Percentiles rank a stretch among this genome's conserved stretches.
phyloP scores from a whole-genome alignment of 2,329 filamentous ascomycete species.

The Dothideomycetidae sp. region DNA sequence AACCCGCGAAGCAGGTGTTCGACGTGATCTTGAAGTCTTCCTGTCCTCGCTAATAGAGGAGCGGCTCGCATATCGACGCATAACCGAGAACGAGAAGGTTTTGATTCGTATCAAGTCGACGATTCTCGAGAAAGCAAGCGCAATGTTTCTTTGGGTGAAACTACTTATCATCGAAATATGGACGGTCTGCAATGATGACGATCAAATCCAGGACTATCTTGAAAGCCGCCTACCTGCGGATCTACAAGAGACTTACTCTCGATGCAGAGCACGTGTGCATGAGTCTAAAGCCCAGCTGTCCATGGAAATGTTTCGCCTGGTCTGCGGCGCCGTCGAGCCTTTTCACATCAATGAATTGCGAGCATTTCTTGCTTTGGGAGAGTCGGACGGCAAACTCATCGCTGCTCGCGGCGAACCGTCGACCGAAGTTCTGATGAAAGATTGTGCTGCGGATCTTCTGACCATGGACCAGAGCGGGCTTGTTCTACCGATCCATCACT shows the following conservation, averaged over 20 bases:
- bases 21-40: not conserved
- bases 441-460: slow-evolving; percentile 4
- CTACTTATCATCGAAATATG: slow-evolving; percentile 8
- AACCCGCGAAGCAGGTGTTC: not conserved
- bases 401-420: not conserved
- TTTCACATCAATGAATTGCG: slow-evolving; percentile 5
- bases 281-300: not conserved
- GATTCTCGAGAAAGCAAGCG: not conserved
- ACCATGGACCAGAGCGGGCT: not conserved
- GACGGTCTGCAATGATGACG: slow-evolving; percentile 2
- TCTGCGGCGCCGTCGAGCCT: slow-evolving; percentile 2
- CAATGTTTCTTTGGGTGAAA: slow-evolving; percentile 9
- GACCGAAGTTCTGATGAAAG: not conserved
- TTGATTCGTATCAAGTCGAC: not conserved
- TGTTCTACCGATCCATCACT: slow-evolving; percentile 8
- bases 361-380: not conserved
- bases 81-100: not conserved
- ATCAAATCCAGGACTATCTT: not conserved
- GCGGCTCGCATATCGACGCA: not conserved
- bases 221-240: not conserved
- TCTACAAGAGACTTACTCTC: slow-evolving; percentile 5
- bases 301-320: not conserved
- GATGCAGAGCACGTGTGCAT: not conserved
- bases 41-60: not conserved
- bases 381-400: not conserved